Evolutionary conservation across 352 stramenopile genomes (phyloP).

Genomic region (Pythium aristosporum): DNA sequence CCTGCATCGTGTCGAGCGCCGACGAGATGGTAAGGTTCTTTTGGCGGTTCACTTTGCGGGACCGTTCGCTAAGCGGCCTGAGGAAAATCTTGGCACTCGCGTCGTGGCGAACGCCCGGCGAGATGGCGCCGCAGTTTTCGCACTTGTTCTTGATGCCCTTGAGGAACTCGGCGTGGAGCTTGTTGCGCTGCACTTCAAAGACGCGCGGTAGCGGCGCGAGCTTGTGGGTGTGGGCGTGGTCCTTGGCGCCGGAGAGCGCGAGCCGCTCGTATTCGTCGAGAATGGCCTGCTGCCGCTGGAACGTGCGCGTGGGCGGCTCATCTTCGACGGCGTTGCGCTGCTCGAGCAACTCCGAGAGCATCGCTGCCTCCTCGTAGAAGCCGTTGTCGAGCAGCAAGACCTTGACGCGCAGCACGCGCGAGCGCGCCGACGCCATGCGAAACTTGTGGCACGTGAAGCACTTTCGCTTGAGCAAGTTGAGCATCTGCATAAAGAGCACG

Average conservation of each 20-base stretch:
- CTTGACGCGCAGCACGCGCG: conserved; percentile 87
- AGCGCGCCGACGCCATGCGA: conserved; percentile 66
- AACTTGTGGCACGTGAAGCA: conserved; percentile 99
- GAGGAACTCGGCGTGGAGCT: conserved; percentile 90
- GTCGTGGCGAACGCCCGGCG: conserved; percentile 95
- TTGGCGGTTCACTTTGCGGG: conserved; percentile 77
- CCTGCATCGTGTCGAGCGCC: conserved; percentile 78
- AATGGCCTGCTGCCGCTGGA: conserved; percentile 83
- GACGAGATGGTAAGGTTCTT: conserved; percentile 84
- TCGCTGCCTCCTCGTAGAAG: conserved; percentile 74
- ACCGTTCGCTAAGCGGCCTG: conserved; percentile 78
- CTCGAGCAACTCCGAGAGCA: conserved; percentile 79
- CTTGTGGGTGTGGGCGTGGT: conserved; percentile 27
- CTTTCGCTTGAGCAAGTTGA: conserved; percentile 96
- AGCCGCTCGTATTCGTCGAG: conserved; percentile 89
- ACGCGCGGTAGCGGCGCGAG: conserved; percentile 56
- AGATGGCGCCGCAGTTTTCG: conserved; percentile 96
- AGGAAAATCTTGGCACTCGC: conserved; percentile 98
- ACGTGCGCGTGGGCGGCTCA: conserved; percentile 62
- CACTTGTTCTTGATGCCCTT: conserved; percentile 93
- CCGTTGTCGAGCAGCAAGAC: conserved; percentile 91
- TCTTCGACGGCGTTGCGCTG: conserved; percentile 87
- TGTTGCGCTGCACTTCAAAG: conserved; percentile 75
- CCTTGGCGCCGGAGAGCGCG: conserved; percentile 47
- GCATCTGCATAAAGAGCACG: conserved; percentile 94